Evolutionary conservation across 345 rosid species (phyloP), one percentile per base, ranked within the genome.

Genomic region (Cardamine chenopodiifolia): DNA sequence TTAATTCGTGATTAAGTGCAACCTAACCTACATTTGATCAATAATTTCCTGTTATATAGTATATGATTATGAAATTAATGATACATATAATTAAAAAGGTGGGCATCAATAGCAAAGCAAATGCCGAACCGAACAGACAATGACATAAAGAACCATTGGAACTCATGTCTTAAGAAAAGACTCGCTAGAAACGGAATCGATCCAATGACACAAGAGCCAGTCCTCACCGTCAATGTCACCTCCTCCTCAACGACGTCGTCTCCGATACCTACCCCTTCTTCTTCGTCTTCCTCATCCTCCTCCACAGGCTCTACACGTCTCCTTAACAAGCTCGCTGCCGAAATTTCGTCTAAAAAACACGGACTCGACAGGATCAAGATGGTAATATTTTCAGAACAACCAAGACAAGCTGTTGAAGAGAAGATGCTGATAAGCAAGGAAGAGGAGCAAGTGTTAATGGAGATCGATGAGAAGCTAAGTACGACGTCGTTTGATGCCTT

Each of bases 71-170:
- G 17, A n/a, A 64, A 26, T 17, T 48, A 5, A 50, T 50, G 11
- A 25, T 32, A 15, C 7, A 3, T 15, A 29, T 45, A 0, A 28
- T 29, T 8, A 7, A 14, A 28, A 62, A 79, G 82, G 75, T 79
- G 82, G 82, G 78, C 82, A 47, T 58, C 72, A 4, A 79, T 79
- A 68, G 79, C 82, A 20, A 75, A 75, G 49, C 53, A 56, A 37
- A 62, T 79, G 71, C 68, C 69, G 4, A 75, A 71, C 71, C 53
- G 82, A 50, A 79, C 82, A 42, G 82, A 79, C 37, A 79, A 79
- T 45, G 82, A 74, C 42, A 74, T 79, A 10, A 79, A 79, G 73
- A 79, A 79, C 50, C 74, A 72, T 29, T 78, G 82, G 82, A 72
- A 78, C 73, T 72, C 82, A 6, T 68, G 75, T 60, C 75, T 79